Evolutionary conservation across 116 monocot species (phyloP).

Genomic region (Papilionanthe hybrid): DNA sequence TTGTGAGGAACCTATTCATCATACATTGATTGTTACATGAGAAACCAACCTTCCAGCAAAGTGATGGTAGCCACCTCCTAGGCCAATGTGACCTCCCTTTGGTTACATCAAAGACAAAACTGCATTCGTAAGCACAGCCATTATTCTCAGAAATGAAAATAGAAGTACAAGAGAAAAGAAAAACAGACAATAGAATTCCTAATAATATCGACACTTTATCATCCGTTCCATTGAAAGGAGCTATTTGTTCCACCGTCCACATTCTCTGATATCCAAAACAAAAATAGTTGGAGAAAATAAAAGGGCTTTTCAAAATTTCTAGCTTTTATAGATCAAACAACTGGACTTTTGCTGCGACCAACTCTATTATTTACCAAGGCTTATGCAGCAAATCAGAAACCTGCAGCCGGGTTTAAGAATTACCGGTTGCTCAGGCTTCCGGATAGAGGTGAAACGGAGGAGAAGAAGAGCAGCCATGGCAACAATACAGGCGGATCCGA

Average conservation of each 20-base stretch:
- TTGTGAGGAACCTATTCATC: too few relatives aligned
- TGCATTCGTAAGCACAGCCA: slow-evolving; percentile 19
- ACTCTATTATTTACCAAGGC: background rate
- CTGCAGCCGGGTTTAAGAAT: background rate
- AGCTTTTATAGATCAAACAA: background rate
- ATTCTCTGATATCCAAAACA: slow-evolving; percentile 33
- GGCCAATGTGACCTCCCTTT: slow-evolving; percentile 92
- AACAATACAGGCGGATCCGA: background rate
- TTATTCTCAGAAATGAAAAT: slow-evolving; percentile 1
- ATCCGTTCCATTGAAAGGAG: slow-evolving; percentile 62
- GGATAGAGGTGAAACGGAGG: background rate
- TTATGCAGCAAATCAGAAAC: too few relatives aligned
- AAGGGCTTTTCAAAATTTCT: background rate
- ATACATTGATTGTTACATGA: background rate
- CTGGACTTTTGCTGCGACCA: background rate
- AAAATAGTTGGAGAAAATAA: slow-evolving; percentile 10
- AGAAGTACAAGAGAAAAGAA: background rate
- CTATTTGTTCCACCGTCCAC: slow-evolving; percentile 60
- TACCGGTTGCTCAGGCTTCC: slow-evolving; percentile 5
- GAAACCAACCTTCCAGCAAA: slow-evolving; percentile 79
- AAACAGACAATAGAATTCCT: slow-evolving; percentile 24
- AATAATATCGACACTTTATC: slow-evolving; percentile 59
- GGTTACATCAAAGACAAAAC: slow-evolving; percentile 93
- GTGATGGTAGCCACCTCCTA: slow-evolving; percentile 93
- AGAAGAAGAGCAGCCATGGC: background rate